Base-by-base conservation (phyloP, 495 filamentous ascomycete genomes). In the Xylaria scruposa region DNA sequence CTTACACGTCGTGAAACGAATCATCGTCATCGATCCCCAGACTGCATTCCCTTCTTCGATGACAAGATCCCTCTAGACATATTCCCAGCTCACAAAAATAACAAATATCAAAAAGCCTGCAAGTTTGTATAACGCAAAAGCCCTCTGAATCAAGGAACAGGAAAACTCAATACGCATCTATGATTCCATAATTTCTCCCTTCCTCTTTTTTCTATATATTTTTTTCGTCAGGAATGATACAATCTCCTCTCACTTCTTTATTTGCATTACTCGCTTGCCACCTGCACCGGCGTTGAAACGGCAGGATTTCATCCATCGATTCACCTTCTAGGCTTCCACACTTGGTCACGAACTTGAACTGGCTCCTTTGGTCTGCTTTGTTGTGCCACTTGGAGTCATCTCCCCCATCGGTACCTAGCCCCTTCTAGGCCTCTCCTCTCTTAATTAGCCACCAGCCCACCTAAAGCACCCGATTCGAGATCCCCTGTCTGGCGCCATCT, bases 381-480 rank as follows among this genome's bases (percentile, higher is more conserved):
- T 74, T 67, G 51, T 74, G 80, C 74, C 81, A 80, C 75, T 78
- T 82, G 81, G 78, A 78, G 80, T 81, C 81, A 83, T 81, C 80
- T 82, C 68, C 64, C 64, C 60, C 69, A 70, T 63, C 67, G 54
- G 70, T 38, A 31, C 44, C 70, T 64, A 36, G 60, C 51, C 70
- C 65, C 70, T 56, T 72, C 70, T 63, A 68, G 70, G 70, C 70
- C 49, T 42, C 42, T 36, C 70, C 24, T 49, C 53, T 61, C 29
- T 47, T 71, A 58, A 71, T 68, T 72, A 72, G 70, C 70, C 70
- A 72, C 70, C 19, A 33, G 31, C 58, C 49, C 49, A 67, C 65
- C 29, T 24, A 47, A 38, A 8, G 17, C 56, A 7, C 33, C 67
- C 58, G n/a, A 12, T 56, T 64, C 33, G 59, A 46, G 42, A 24